Percentiles rank a stretch among this genome's conserved stretches.
Conservation (phyloP, 1,284 basidiomycete genomes). For the Mycena citricolor region DNA sequence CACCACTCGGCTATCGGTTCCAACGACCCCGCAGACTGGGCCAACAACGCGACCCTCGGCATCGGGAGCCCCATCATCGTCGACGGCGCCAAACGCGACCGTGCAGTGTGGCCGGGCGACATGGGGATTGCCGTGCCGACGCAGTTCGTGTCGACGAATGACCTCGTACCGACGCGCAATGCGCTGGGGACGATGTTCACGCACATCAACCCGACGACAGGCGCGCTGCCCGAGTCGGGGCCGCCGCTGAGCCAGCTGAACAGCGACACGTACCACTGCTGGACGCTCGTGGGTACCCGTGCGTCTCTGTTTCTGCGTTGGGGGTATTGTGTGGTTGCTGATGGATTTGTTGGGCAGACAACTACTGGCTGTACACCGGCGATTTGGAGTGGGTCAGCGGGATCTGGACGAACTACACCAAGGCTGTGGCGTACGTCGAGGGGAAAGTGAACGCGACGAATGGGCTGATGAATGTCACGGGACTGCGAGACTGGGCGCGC, state of each 20-base stretch:
- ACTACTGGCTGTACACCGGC: constrained; percentile 47
- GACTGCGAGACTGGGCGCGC: constrained; percentile 49
- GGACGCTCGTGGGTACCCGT: constrained; percentile 50
- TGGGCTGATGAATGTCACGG: constrained; percentile 47
- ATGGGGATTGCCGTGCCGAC: constrained; percentile 66
- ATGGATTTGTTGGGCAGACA: constrained; percentile 32
- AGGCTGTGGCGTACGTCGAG: constrained; percentile 45
- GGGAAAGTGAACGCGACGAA: constrained; percentile 39
- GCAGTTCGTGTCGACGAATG: constrained; percentile 60
- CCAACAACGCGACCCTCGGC: constrained; percentile 55
- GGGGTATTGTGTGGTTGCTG: not conserved
- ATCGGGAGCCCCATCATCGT: constrained; percentile 62
- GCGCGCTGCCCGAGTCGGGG: constrained; percentile 56
- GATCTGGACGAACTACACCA: constrained; percentile 47
- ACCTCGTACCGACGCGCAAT: constrained; percentile 54
- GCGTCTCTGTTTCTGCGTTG: constrained; percentile 17
- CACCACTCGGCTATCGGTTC: too few species aligned
- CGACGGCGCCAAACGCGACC: constrained; percentile 58
- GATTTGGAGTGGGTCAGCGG: constrained; percentile 41
- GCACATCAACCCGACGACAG: constrained; percentile 48
- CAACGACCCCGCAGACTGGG: constrained; percentile 45
- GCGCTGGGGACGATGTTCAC: constrained; percentile 61
- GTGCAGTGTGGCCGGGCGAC: constrained; percentile 63
- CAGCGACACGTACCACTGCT: constrained; percentile 48
- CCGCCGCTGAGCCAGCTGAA: constrained; percentile 55